Base-by-base conservation (phyloP, 495 filamentous ascomycete species). In the Neurospora africana region DNA sequence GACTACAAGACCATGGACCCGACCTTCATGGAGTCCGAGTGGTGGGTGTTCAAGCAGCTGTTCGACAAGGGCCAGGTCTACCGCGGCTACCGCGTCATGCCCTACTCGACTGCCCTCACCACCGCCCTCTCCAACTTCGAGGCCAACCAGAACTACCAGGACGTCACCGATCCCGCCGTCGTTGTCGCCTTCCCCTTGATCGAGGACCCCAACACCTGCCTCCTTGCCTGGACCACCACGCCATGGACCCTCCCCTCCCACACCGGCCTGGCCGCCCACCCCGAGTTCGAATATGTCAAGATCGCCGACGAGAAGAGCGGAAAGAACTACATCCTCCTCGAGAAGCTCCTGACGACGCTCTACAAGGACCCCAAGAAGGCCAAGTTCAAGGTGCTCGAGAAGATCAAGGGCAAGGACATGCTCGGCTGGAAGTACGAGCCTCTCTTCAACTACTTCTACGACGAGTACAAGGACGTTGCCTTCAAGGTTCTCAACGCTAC, bases 361-460 rank as follows among this genome's bases (percentile, higher is more conserved):
- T 98, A 98, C 82, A 98, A 98, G 81, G 93, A 97, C 75, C 90
- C 91, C 17, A 99, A 98, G 85, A 98, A 98, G 85, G 95, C 95
- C 58, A 97, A 98, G 77, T 98, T 90, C 83, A 95, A 94, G 84
- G 86, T 97, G 39, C 76, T 97, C 13, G 87, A 92, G 47, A 93
- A 90, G 74, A 81, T 97, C 72, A 94, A 90, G 82, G 96, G 95
- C 65, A 91, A 88, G 71, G 89, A 93, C 11, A 95, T 98, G 91
- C 82, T 91, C 39, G 95, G 93, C 53, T 97, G 93, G 92, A 91
- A 89, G 77, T 99, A 98, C 79, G 84, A 93, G 78, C 96, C 96
- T 11, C 87, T 94, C 1, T 99, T 98, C 80, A 87, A 92, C 74
- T 98, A 98, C 82, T 97, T 97, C 84, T 92, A 92, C 72, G 93